Percentiles rank a stretch among this genome's conserved stretches.
Evolutionary conservation across 805 yeast species (phyloP).

Genomic region (Limtongia smithiae): DNA sequence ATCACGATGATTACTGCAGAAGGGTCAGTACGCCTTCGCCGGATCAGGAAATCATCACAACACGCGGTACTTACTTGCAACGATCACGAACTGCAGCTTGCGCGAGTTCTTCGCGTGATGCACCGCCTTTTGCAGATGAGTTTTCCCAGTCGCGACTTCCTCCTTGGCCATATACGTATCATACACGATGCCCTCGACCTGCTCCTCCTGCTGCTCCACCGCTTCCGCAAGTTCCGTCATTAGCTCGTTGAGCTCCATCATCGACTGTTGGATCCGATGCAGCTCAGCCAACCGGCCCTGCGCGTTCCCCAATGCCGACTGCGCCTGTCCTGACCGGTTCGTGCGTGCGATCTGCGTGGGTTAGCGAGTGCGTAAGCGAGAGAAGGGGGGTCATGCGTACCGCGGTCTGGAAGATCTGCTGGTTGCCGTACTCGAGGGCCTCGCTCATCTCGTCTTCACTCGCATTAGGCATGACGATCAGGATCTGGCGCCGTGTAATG

Average conservation of each 20-base stretch:
- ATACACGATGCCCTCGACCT: slow-evolving; percentile 74
- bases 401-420: slow-evolving; percentile 41
- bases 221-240: slow-evolving; percentile 93
- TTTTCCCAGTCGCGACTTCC: slow-evolving; percentile 88
- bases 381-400: slow-evolving; percentile 70
- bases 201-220: slow-evolving; percentile 90
- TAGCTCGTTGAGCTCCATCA: slow-evolving; percentile 89
- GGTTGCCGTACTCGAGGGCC: slow-evolving; percentile 49
- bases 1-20: too few relatives aligned
- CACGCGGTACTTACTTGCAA: slow-evolving; percentile 59
- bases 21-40: too few relatives aligned
- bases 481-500: slow-evolving; percentile 9
- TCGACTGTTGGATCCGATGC: slow-evolving; percentile 85
- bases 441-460: slow-evolving; percentile 6
- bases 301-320: slow-evolving; percentile 90
- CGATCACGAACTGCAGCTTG: slow-evolving; percentile 82
- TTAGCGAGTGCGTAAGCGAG: too few relatives aligned
- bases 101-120: slow-evolving; percentile 82
- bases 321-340: slow-evolving; percentile 75
- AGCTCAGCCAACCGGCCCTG: slow-evolving; percentile 93
- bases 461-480: slow-evolving; percentile 17
- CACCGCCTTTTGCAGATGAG: slow-evolving; percentile 86
- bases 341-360: too few relatives aligned
- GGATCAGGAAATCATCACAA: too few relatives aligned
- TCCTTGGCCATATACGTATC: slow-evolving; percentile 77